Percentiles rank a stretch among this genome's conserved stretches.
Evolutionary conservation across 345 rosid species (phyloP).

Genomic region (Aurinia saxatilis): DNA sequence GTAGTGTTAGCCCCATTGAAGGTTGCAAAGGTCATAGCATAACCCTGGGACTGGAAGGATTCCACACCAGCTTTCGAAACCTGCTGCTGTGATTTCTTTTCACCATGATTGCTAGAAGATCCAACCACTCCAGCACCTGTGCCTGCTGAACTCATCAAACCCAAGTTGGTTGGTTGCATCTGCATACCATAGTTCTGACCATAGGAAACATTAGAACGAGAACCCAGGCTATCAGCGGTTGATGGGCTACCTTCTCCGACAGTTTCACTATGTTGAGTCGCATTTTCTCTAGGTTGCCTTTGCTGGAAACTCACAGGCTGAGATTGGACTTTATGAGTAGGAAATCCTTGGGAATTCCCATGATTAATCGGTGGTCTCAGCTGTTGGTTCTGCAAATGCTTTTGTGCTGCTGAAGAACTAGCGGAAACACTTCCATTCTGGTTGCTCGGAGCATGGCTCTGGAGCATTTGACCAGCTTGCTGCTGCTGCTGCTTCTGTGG

Average conservation of each 20-base stretch:
- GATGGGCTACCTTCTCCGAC: slow-evolving; percentile 80
- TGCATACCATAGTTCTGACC: slow-evolving; percentile 64
- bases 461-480: slow-evolving; percentile 57
- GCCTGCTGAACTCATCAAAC: slow-evolving; percentile 54
- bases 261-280: slow-evolving; percentile 54
- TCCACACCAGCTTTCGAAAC: slow-evolving; percentile 58
- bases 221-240: slow-evolving; percentile 64
- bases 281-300: slow-evolving; percentile 54
- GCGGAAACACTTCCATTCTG: slow-evolving; percentile 62
- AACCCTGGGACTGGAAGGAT: slow-evolving; percentile 54
- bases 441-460: slow-evolving; percentile 37
- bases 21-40: slow-evolving; percentile 86
- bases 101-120: slow-evolving; percentile 42
- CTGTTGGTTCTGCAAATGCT: slow-evolving; percentile 76
- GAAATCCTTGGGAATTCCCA: slow-evolving; percentile 56
- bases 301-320: slow-evolving; percentile 54
- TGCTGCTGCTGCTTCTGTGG: slow-evolving; percentile 50
- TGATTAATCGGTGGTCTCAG: slow-evolving; percentile 42
- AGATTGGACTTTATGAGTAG: slow-evolving; percentile 47
- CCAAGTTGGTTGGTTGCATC: slow-evolving; percentile 54
- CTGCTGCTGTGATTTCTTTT: slow-evolving; percentile 60
- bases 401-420: slow-evolving; percentile 71
- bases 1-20: slow-evolving; percentile 47
- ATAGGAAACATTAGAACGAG: slow-evolving; percentile 50
- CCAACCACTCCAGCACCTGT: slow-evolving; percentile 38